Conservation (phyloP, 805 yeast species). For the Clavispora santaluciae region DNA sequence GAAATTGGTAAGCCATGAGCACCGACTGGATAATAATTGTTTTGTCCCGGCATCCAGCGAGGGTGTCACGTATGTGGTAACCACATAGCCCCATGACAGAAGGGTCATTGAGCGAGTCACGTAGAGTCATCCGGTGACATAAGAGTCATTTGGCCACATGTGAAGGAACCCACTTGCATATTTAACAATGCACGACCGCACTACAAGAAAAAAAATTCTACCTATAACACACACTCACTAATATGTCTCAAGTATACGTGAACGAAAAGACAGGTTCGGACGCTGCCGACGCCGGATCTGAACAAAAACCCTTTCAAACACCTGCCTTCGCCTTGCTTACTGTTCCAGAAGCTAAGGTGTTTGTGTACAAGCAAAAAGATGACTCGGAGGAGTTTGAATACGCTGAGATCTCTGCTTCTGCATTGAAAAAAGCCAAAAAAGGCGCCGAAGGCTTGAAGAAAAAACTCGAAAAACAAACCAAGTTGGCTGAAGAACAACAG, state of each 20-base stretch:
- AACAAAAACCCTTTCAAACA: constrained; percentile 67
- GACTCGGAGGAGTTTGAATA: constrained; percentile 50
- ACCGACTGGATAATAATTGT: no score
- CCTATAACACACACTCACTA: not conserved
- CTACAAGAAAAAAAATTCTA: not conserved
- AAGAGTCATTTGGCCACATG: no score
- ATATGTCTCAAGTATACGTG: constrained; percentile 52
- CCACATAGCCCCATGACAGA: no score
- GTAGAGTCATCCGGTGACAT: no score
- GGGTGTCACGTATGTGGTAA: no score
- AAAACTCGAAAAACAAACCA: constrained; percentile 64
- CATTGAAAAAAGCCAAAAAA: constrained; percentile 92
- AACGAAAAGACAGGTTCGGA: constrained; percentile 73
- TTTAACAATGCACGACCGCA: constrained; percentile 2
- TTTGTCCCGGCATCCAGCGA: no score
- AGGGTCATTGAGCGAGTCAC: no score
- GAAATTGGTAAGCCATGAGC: no score
- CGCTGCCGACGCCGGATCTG: constrained; percentile 57
- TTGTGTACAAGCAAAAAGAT: constrained; percentile 57
- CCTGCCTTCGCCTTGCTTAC: constrained; percentile 74
- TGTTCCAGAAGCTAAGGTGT: constrained; percentile 50
- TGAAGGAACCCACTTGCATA: no score
- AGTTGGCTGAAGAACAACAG: constrained; percentile 56
- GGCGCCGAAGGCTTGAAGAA: constrained; percentile 90
- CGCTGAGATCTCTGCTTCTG: constrained; percentile 80